phyloP scores from a whole-genome alignment of 352 stramenopile genomes.

The Phytophthora foliorum region DNA sequence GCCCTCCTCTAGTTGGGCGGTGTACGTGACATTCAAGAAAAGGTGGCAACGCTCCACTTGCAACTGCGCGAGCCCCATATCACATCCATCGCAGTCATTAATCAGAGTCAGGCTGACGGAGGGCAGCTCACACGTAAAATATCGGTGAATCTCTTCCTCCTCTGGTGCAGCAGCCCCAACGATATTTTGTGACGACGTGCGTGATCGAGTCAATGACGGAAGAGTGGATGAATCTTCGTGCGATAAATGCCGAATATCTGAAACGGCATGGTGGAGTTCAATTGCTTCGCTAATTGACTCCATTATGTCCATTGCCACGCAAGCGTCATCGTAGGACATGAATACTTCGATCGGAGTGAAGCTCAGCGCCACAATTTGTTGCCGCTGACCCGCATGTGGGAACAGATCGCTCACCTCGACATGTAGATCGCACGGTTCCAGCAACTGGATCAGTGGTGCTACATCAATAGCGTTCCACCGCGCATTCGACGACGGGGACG shows the following conservation, averaged over 20 bases:
- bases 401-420: slow-evolving; percentile 78
- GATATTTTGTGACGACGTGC: slow-evolving; percentile 34
- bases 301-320: slow-evolving; percentile 63
- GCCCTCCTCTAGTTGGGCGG: slow-evolving; percentile 20
- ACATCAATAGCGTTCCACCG: slow-evolving; percentile 42
- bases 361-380: slow-evolving; percentile 78
- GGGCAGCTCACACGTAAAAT: slow-evolving; percentile 79
- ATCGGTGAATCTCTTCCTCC: slow-evolving; percentile 71
- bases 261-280: slow-evolving; percentile 20
- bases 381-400: slow-evolving; percentile 66
- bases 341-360: slow-evolving; percentile 87
- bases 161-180: slow-evolving; percentile 11
- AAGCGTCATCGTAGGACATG: slow-evolving; percentile 81
- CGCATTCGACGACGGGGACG: slow-evolving; percentile 32
- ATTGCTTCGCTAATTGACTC: slow-evolving; percentile 48
- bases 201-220: slow-evolving; percentile 19
- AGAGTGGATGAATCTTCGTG: slow-evolving; percentile 6
- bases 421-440: slow-evolving; percentile 80
- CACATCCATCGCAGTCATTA: slow-evolving; percentile 88
- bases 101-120: slow-evolving; percentile 82
- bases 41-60: slow-evolving; percentile 75
- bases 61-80: slow-evolving; percentile 87
- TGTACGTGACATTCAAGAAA: slow-evolving; percentile 82
- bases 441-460: slow-evolving; percentile 69
- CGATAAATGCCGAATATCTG: slow-evolving; percentile 13